These are phyloP conservation scores for Oropetium thomaeum DNA, from an alignment of 176 grass and related monocot species.

Conservation along the genomic window DNA sequence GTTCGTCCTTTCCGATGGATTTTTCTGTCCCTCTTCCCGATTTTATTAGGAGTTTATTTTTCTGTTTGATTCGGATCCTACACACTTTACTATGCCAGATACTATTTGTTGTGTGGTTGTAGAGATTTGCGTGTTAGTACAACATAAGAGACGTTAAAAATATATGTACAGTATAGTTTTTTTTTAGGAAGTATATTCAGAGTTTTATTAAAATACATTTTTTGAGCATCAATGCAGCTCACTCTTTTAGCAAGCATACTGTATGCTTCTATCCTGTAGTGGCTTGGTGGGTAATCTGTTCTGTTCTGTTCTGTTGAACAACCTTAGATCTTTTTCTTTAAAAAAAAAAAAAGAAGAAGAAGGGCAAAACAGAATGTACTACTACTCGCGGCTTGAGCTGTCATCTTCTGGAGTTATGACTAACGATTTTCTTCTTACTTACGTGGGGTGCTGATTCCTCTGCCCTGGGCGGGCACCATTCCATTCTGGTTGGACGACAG, in stretches of 20 bases:
- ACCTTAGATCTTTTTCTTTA: background rate
- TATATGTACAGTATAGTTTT: no score
- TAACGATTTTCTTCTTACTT: background rate
- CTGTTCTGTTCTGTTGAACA: conserved; percentile 27
- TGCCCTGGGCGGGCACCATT: background rate
- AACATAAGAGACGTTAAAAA: no score
- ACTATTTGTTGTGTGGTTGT: background rate
- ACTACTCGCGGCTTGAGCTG: conserved; percentile 8
- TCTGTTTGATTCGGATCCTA: background rate
- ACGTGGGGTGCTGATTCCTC: background rate
- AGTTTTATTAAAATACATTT: no score
- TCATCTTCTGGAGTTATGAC: background rate
- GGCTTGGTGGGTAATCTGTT: conserved; percentile 13
- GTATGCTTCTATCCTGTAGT: background rate
- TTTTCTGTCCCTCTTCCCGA: background rate
- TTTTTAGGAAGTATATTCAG: no score
- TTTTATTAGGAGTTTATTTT: background rate
- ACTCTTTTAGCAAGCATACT: background rate
- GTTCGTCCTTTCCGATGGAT: background rate
- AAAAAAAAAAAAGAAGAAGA: no score
- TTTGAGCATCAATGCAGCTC: background rate
- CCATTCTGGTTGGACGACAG: conserved; percentile 12
- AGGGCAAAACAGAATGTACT: background rate
- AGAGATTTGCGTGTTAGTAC: background rate
- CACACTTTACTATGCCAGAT: background rate